Evolutionary conservation across 2,329 filamentous ascomycete species (phyloP).

Genomic region (Cladosporium phlei): DNA sequence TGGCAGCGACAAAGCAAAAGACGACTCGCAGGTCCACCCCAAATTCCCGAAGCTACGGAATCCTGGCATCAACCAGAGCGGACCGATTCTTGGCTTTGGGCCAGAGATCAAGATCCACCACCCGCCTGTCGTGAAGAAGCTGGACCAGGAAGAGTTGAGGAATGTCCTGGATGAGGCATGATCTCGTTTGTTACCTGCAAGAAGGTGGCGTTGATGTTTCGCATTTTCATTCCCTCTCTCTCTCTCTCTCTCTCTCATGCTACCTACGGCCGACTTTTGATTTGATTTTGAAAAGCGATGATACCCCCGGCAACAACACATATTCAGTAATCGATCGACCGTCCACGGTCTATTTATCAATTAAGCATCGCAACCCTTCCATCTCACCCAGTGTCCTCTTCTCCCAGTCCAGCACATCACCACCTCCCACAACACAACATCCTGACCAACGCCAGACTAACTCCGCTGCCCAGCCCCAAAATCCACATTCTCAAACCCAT

Average conservation of each 20-base stretch:
- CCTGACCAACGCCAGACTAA: too few relatives aligned
- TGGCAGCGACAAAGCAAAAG: conserved; percentile 13
- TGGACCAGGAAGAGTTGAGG: conserved; percentile 58
- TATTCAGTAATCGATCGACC: too few relatives aligned
- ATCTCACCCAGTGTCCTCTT: too few relatives aligned
- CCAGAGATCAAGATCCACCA: conserved; percentile 49
- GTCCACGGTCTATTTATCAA: too few relatives aligned
- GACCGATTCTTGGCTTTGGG: conserved; percentile 67
- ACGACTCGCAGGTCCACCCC: conserved; percentile 32
- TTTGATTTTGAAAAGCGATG: conserved; percentile 12
- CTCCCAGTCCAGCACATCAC: too few relatives aligned
- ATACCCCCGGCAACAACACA: too few relatives aligned
- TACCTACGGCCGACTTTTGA: conserved; percentile 11
- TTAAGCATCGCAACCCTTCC: too few relatives aligned
- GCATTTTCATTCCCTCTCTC: conserved; percentile 4
- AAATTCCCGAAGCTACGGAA: conserved; percentile 44
- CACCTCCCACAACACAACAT: too few relatives aligned
- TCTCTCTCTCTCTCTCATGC: too few relatives aligned
- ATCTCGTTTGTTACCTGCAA: background rate
- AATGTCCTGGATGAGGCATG: conserved; percentile 19
- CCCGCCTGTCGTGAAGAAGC: conserved; percentile 50
- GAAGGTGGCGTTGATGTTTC: background rate
- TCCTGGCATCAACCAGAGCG: conserved; percentile 74
- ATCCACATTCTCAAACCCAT: conserved; percentile 2
- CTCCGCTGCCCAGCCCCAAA: too few relatives aligned